A percentile compares a stretch with the other conserved stretches of the same genome.
Evolutionary conservation across 495 filamentous ascomycete species (phyloP).

Genomic region (Podospora conica): DNA sequence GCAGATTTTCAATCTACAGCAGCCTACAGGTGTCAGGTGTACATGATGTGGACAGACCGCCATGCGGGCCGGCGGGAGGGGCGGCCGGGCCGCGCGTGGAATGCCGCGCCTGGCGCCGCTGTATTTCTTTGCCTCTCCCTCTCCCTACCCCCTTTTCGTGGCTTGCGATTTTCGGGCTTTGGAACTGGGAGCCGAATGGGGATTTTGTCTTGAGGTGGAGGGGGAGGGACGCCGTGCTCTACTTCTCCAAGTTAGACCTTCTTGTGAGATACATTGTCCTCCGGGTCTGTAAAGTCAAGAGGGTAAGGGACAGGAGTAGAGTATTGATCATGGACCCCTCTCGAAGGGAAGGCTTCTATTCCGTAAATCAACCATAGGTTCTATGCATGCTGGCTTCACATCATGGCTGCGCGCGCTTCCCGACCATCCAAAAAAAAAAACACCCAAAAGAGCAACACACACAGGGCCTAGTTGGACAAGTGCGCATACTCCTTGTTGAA

Average conservation of each 20-base stretch:
- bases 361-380: background rate
- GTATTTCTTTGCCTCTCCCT: background rate
- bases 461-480: conserved; percentile 23
- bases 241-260: too few relatives aligned
- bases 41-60: background rate
- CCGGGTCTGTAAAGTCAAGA: background rate
- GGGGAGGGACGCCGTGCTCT: background rate
- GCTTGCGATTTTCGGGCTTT: background rate
- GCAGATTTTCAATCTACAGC: background rate
- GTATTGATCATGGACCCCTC: background rate
- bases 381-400: background rate
- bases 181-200: background rate
- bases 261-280: background rate
- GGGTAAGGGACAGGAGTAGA: background rate
- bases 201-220: background rate
- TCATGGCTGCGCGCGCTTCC: background rate
- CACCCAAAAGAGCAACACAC: background rate
- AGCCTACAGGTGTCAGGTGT: too few relatives aligned
- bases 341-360: background rate
- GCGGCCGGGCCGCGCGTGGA: background rate
- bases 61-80: background rate
- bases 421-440: background rate
- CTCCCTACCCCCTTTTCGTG: background rate
- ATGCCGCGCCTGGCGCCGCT: background rate
- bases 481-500: conserved; percentile 85